Percentiles rank a stretch among this genome's conserved stretches.
Evolutionary conservation across 2,329 filamentous ascomycete species (phyloP).

Genomic region (Aspergillus novoparasiticus): DNA sequence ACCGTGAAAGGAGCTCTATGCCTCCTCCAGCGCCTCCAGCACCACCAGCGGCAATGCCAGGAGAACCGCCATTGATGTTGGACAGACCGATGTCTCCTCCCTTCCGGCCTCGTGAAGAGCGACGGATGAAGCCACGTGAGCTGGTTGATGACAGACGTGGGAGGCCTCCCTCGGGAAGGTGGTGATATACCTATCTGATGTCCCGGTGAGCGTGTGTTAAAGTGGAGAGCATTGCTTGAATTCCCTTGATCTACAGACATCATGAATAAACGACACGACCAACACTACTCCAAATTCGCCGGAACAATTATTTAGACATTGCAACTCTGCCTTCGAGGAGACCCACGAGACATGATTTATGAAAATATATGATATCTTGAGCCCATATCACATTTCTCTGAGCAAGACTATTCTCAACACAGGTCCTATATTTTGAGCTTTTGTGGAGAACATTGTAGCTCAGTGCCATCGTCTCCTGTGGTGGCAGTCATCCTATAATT

Average conservation of each 20-base stretch:
- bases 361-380: background rate
- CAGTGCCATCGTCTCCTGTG: background rate
- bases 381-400: background rate
- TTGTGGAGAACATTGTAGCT: background rate
- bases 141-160: constrained; percentile 25
- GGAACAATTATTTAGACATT: background rate
- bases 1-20: constrained; percentile 45
- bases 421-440: background rate
- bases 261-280: background rate
- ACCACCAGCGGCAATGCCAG: constrained; percentile 15
- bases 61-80: constrained; percentile 18
- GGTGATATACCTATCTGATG: constrained; percentile 12
- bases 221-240: background rate
- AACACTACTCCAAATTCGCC: background rate
- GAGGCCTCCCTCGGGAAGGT: constrained; percentile 15
- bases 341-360: background rate
- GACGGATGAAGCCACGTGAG: constrained; percentile 30
- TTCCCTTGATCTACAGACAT: background rate
- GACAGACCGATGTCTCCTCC: constrained; percentile 24
- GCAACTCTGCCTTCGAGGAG: background rate
- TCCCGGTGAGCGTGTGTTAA: too few relatives aligned
- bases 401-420: background rate
- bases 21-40: constrained; percentile 18
- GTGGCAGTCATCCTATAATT: too few relatives aligned
- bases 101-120: constrained; percentile 21